phyloP scores from a whole-genome alignment of 1,284 basidiomycete genomes.

The Puccinia coronata region DNA sequence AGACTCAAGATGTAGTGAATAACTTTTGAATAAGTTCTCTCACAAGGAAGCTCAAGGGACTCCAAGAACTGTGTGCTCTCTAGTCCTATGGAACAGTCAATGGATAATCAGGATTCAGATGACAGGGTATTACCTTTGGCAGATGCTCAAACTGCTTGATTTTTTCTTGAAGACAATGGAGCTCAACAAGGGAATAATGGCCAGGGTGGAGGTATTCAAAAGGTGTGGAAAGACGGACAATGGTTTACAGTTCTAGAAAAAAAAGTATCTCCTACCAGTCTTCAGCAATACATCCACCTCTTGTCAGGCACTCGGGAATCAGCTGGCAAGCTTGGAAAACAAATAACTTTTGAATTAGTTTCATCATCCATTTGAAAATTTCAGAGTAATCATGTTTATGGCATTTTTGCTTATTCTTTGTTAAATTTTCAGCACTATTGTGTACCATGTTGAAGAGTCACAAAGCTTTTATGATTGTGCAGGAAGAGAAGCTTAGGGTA shows the following conservation, averaged over 20 bases:
- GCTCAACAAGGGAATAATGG: conserved; percentile 24
- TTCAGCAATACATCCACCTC: conserved; percentile 58
- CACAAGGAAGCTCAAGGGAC: not conserved
- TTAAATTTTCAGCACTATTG: too few relatives aligned
- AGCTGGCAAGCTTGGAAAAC: too few relatives aligned
- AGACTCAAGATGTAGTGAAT: too few relatives aligned
- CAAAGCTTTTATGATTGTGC: too few relatives aligned
- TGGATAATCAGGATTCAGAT: conserved; percentile 52
- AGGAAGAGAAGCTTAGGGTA: too few relatives aligned
- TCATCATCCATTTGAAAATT: too few relatives aligned
- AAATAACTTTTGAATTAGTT: too few relatives aligned
- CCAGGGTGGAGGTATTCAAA: conserved; percentile 55
- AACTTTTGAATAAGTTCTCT: too few relatives aligned
- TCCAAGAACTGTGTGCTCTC: not conserved
- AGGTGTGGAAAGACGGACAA: conserved; percentile 66
- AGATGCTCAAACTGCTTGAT: conserved; percentile 23
- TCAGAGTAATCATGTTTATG: too few relatives aligned
- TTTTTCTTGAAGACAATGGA: conserved; percentile 12
- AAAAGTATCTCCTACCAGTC: conserved; percentile 84
- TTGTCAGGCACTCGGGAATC: conserved; percentile 53
- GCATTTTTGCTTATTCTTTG: too few relatives aligned
- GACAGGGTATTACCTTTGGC: conserved; percentile 52
- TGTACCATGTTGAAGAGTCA: too few relatives aligned
- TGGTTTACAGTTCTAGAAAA: conserved; percentile 98
- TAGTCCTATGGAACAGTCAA: conserved; percentile 31